Evolutionary conservation across 164 flowering plant genomes (phyloP).

Genomic region (grape (Vitis vinifera)): ASM3070453v1 NC_081810.1:24103501-24104000

Average conservation of each 20-base stretch:
- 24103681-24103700: no score
- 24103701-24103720: no score
- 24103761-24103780: conserved; percentile 17
- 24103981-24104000: conserved; percentile 36
- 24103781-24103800: conserved; percentile 27
- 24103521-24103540: conserved; percentile 25
- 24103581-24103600: conserved; percentile 55
- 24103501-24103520: conserved; percentile 17
- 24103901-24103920: conserved; percentile 11
- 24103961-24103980: conserved; percentile 21
- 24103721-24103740: conserved; percentile 12
- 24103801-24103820: conserved; percentile 32
- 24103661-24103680: no score
- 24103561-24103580: conserved; percentile 39
- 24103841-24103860: conserved; percentile 30
- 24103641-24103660: no score
- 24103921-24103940: conserved; percentile 4
- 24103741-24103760: conserved; percentile 20
- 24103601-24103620: no score
- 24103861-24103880: conserved; percentile 32
- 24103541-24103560: conserved; percentile 25
- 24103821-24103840: conserved; percentile 27
- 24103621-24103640: no score
- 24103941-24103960: neutral
- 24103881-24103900: conserved; percentile 21